Conservation (phyloP, 768 basidiomycete genomes). For the Kwoniella dejecticola region DNA sequence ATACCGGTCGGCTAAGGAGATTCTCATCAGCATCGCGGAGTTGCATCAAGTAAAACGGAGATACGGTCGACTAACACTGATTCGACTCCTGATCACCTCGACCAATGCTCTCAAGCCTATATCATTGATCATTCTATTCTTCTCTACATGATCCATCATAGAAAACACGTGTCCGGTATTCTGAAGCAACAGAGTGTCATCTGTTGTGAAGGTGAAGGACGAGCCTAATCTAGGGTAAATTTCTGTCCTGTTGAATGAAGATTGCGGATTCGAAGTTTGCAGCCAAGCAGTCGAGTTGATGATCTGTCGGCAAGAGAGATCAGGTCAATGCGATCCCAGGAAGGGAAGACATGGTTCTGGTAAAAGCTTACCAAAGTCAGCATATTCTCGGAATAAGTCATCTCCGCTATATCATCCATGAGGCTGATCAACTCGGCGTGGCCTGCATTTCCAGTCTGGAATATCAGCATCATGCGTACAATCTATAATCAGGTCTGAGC, state of each 20-base stretch:
- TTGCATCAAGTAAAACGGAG: neutral
- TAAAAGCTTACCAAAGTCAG: slow-evolving; percentile 36
- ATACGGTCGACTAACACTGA: slow-evolving; percentile 36
- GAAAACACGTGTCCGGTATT: slow-evolving; percentile 48
- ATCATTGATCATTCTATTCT: slow-evolving; percentile 30
- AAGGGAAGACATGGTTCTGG: no score
- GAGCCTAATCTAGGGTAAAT: slow-evolving; percentile 48
- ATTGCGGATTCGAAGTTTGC: slow-evolving; percentile 41
- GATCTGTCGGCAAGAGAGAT: slow-evolving; percentile 30
- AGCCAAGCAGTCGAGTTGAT: slow-evolving; percentile 37
- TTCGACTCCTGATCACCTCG: slow-evolving; percentile 50
- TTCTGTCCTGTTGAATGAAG: slow-evolving; percentile 45
- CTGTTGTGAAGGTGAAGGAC: slow-evolving; percentile 44
- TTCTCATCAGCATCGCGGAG: slow-evolving; percentile 22
- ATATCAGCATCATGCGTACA: no score
- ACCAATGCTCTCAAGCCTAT: slow-evolving; percentile 47
- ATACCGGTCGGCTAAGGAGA: slow-evolving; percentile 24
- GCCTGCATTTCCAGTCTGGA: no score
- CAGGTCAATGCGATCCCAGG: no score
- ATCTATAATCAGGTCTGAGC: slow-evolving; percentile 2
- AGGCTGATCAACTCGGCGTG: slow-evolving; percentile 42
- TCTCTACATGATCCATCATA: slow-evolving; percentile 43
- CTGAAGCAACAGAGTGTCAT: slow-evolving; percentile 48
- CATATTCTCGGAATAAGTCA: slow-evolving; percentile 32
- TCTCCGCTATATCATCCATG: slow-evolving; percentile 41